Conservation (phyloP, 2,329 filamentous ascomycete species). For the Nemania sp. region DNA sequence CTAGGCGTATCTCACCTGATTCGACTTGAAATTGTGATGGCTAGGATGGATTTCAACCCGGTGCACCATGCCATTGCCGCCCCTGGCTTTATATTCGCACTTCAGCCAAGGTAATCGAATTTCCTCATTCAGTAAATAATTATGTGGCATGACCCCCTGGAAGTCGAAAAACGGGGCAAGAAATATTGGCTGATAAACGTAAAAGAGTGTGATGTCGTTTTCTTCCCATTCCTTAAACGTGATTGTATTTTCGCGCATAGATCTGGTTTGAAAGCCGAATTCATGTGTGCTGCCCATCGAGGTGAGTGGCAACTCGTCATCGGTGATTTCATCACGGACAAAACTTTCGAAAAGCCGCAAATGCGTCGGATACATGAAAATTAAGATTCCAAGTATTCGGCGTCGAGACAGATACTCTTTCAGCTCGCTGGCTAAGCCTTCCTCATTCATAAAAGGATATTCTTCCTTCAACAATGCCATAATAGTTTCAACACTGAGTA, state of each 20-base stretch:
- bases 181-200: not conserved
- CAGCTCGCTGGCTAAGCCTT: not conserved
- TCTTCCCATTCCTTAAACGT: not conserved
- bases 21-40: constrained; percentile 2
- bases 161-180: constrained; percentile 4
- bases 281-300: not conserved
- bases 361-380: not conserved
- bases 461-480: not conserved
- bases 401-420: not conserved
- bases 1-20: not conserved
- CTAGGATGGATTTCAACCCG: constrained; percentile 1
- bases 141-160: not conserved
- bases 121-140: not conserved
- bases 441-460: not conserved
- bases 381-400: constrained; percentile 3
- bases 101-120: constrained; percentile 3
- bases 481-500: not conserved
- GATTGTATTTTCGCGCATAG: not conserved
- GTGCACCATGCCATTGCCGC: not conserved
- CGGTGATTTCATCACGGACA: not conserved
- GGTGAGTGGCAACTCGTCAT: constrained; percentile 1
- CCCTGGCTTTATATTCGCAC: not conserved
- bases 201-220: constrained; percentile 4
- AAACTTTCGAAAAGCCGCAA: constrained; percentile 1
- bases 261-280: not conserved